Conservation (phyloP, 2,329 filamentous ascomycete genomes). For the Colletotrichum lindemuthianum region DNA sequence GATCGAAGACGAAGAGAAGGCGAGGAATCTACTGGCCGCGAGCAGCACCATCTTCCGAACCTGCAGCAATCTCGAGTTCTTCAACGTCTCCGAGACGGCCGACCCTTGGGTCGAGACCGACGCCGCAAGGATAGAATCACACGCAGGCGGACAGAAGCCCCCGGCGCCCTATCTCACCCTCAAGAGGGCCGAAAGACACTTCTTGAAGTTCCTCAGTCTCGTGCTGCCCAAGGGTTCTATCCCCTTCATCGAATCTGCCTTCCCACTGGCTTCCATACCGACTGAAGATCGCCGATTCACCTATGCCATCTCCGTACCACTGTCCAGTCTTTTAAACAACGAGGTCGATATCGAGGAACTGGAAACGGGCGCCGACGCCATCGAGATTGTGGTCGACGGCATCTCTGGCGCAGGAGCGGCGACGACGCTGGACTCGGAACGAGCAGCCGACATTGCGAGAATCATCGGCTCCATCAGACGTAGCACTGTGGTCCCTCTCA, state of each 20-base stretch:
- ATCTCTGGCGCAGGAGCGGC: slow-evolving; percentile 19
- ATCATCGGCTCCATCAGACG: slow-evolving; percentile 69
- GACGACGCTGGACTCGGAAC: slow-evolving; percentile 40
- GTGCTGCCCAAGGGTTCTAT: slow-evolving; percentile 64
- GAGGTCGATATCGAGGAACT: slow-evolving; percentile 70
- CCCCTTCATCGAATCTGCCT: slow-evolving; percentile 70
- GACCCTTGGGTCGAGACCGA: slow-evolving; percentile 30
- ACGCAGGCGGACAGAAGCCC: slow-evolving; percentile 47
- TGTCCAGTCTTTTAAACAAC: slow-evolving; percentile 64
- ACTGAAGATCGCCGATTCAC: slow-evolving; percentile 72
- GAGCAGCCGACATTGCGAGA: slow-evolving; percentile 64
- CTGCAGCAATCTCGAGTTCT: slow-evolving; percentile 81
- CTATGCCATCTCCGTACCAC: slow-evolving; percentile 71
- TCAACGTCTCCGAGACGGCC: slow-evolving; percentile 71
- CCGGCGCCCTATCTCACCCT: slow-evolving; percentile 72
- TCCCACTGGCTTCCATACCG: slow-evolving; percentile 70
- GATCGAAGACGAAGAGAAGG: slow-evolving; percentile 63
- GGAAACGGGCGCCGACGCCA: slow-evolving; percentile 73
- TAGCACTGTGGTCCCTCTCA: slow-evolving; percentile 68
- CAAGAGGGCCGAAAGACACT: slow-evolving; percentile 75
- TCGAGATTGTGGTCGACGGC: slow-evolving; percentile 67
- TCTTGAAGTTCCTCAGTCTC: slow-evolving; percentile 74
- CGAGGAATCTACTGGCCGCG: slow-evolving; percentile 67
- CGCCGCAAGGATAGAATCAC: slow-evolving; percentile 29
- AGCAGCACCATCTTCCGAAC: slow-evolving; percentile 68